These are phyloP conservation scores for Mortierella hygrophila DNA, from an alignment of 192 early-diverging fungal species.

Conservation along the genomic window DNA sequence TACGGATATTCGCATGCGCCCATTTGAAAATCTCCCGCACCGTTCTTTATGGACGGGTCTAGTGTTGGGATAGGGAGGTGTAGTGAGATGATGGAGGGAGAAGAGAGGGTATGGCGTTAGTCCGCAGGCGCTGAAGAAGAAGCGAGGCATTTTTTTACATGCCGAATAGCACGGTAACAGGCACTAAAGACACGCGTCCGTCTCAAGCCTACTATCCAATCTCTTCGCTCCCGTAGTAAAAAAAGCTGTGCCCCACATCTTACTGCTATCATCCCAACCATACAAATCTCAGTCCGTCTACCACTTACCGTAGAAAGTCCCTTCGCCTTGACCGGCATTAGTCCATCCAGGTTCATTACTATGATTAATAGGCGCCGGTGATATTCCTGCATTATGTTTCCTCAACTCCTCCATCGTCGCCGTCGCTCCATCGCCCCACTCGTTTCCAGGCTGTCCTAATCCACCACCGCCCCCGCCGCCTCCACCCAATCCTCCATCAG, in stretches of 20 bases:
- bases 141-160: too few species aligned
- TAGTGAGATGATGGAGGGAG: background rate
- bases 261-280: too few species aligned
- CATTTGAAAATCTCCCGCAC: conserved; percentile 14
- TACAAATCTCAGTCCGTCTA: too few species aligned
- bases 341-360: conserved; percentile 38
- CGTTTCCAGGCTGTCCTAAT: background rate
- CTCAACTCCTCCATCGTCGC: conserved; percentile 19
- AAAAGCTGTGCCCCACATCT: too few species aligned
- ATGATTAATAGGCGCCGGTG: conserved; percentile 31
- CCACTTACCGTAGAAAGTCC: conserved; percentile 62
- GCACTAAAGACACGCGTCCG: too few species aligned
- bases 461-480: conserved; percentile 18
- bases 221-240: too few species aligned
- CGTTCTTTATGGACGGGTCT: conserved; percentile 21
- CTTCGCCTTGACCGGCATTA: conserved; percentile 56
- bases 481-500: background rate
- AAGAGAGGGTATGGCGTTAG: background rate
- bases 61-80: conserved; percentile 26
- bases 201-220: too few species aligned
- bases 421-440: conserved; percentile 9
- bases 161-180: too few species aligned
- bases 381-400: conserved; percentile 26
- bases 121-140: background rate
- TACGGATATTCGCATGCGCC: conserved; percentile 44